A percentile compares a stretch with the other conserved stretches of the same genome.
phyloP scores from a whole-genome alignment of 1,284 basidiomycete species.

The Trichosporon asahii region DNA sequence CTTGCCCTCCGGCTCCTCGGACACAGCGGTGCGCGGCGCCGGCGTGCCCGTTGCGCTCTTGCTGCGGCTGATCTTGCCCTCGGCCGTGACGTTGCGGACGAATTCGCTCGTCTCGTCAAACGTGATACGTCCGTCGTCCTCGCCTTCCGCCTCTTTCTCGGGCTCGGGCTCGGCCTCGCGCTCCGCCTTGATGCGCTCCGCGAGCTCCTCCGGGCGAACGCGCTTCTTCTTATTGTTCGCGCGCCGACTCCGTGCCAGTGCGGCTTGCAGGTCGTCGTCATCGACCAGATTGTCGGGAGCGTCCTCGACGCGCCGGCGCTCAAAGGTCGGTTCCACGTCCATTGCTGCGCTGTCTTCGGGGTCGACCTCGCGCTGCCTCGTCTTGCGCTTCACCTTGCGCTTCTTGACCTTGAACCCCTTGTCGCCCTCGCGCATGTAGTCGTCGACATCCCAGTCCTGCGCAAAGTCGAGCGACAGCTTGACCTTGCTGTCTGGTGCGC shows the following conservation, averaged over 20 bases:
- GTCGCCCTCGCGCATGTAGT: constrained; percentile 89
- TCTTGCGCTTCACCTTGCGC: constrained; percentile 61
- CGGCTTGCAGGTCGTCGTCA: constrained; percentile 96
- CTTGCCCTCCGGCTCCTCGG: constrained; percentile 42
- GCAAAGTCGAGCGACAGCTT: constrained; percentile 78
- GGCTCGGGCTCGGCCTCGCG: constrained; percentile 43
- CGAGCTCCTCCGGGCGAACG: constrained; percentile 78
- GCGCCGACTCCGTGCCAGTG: constrained; percentile 77
- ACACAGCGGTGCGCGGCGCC: constrained; percentile 27
- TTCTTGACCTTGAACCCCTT: constrained; percentile 91
- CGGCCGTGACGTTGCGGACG: constrained; percentile 74
- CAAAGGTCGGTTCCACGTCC: constrained; percentile 44
- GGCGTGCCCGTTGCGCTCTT: constrained; percentile 42
- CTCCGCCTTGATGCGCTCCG: constrained; percentile 49
- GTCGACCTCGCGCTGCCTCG: constrained; percentile 64
- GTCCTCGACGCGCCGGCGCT: constrained; percentile 54
- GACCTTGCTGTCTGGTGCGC: constrained; percentile 38
- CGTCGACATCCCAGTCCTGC: constrained; percentile 77
- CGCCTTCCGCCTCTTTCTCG: constrained; percentile 59
- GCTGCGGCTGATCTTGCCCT: constrained; percentile 40
- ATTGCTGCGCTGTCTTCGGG: constrained; percentile 61
- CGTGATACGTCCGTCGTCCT: constrained; percentile 64
- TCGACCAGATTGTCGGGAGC: constrained; percentile 87
- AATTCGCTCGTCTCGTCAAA: constrained; percentile 99
- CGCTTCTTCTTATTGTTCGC: constrained; percentile 75